Base-by-base conservation (phyloP, 345 rosid species). In the Eutrema japonicum region DNA sequence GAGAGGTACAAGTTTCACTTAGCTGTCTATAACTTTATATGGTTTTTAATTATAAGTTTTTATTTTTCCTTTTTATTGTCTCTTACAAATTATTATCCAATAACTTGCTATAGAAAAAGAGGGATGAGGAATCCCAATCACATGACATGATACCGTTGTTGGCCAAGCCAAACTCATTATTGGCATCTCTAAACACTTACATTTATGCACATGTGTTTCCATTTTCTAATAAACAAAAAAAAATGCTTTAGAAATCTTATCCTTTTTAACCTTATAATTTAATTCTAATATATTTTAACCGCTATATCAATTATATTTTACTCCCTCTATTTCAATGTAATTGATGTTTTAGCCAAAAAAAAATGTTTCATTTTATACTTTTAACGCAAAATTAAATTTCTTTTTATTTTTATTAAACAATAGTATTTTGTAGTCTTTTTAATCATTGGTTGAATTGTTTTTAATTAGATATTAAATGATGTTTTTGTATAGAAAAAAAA, bases 141-240 rank as follows among this genome's bases (percentile, higher is more conserved):
- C 79, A 76, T 76, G 79, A 76, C 45, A 76, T 62, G 71, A 68
- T 68, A 69, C 79, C 62, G 33, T 68, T 76, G 59, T 76, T 69
- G 58, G 74, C 57, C 64, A 61, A 53, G 26, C 26, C 26, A 22
- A 32, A 35, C 78, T 68, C 78, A 60, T 75, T 75, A 75, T 68
- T 75, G 74, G 66, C 33, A 26, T 60, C 74, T 68, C 54, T 52
- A 36, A 52, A 60, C 63, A 55, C 66, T 60, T 68, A 9, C 46
- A 59, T 32, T 9, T 33, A 11, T 60, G 38, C 56, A 68, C 73
- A 60, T 66, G 54, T 51, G 56, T 68, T 74, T 67, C 66, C 63
- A 65, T 47, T 73, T 54, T 32, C 8, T 47, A 4, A 18, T 35
- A 6, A 47, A 38, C 9, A 47, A 38, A 9, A 8, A 10, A 6